These are phyloP conservation scores for Globisporangium paddicum DNA, from an alignment of 352 stramenopile species.

Conservation along the genomic window DNA sequence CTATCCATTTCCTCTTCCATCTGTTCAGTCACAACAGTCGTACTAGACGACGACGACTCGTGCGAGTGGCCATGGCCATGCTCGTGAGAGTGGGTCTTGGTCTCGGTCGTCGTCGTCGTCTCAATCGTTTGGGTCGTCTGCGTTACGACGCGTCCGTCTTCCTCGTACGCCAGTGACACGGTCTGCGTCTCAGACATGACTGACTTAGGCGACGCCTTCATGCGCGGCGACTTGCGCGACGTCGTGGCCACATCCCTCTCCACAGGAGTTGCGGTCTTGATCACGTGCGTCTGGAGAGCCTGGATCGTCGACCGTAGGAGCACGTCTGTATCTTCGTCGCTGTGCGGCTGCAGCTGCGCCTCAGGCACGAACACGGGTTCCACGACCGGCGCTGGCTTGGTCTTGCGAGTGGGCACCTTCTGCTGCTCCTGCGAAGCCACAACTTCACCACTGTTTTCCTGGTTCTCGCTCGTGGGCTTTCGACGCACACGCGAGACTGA, in stretches of 20 bases:
- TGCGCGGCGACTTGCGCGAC: conserved; percentile 14
- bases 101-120: conserved; percentile 1
- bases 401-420: neutral
- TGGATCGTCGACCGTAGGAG: conserved; percentile 46
- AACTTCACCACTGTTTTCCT: conserved; percentile 3
- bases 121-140: conserved; percentile 10
- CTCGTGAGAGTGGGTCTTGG: neutral
- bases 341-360: conserved; percentile 27
- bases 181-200: conserved; percentile 22
- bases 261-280: conserved; percentile 9
- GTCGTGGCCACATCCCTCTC: neutral
- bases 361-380: conserved; percentile 9
- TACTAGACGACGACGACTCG: conserved; percentile 2
- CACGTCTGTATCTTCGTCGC: conserved; percentile 47
- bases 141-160: conserved; percentile 12
- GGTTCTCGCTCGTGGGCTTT: conserved; percentile 2
- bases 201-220: conserved; percentile 10
- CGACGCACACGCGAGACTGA: conserved; percentile 41
- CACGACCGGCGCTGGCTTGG: conserved; percentile 10
- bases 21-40: conserved; percentile 1
- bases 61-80: neutral
- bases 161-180: conserved; percentile 53
- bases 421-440: neutral
- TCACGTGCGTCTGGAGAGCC: conserved; percentile 28
- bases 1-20: conserved; percentile 17